phyloP scores from a whole-genome alignment of 2,329 filamentous ascomycete genomes.

The Fusarium siculi region DNA sequence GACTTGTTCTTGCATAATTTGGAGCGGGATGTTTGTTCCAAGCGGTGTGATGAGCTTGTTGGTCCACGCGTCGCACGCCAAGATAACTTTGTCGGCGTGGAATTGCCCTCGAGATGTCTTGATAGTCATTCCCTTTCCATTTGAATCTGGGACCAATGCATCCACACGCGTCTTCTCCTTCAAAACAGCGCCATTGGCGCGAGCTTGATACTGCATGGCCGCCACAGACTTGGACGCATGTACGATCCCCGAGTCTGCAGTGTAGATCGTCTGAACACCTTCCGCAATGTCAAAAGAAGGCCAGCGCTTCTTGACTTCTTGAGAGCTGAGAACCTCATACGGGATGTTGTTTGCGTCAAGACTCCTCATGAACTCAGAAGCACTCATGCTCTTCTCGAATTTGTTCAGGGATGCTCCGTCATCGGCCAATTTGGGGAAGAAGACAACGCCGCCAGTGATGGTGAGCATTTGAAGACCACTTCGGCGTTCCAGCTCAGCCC shows the following conservation, averaged over 20 bases:
- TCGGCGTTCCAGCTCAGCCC: conserved; percentile 33
- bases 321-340: conserved; percentile 32
- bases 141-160: background rate
- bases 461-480: conserved; percentile 33
- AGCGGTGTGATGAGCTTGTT: conserved; percentile 30
- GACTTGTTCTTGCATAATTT: conserved; percentile 39
- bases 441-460: conserved; percentile 40
- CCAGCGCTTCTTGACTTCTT: conserved; percentile 33
- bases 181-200: conserved; percentile 8
- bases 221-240: conserved; percentile 31
- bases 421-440: conserved; percentile 16
- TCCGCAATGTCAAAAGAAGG: conserved; percentile 31
- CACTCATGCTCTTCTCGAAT: conserved; percentile 21
- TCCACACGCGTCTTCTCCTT: conserved; percentile 25
- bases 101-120: conserved; percentile 18
- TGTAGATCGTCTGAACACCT: conserved; percentile 34
- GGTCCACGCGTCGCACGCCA: conserved; percentile 30
- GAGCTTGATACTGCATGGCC: conserved; percentile 29
- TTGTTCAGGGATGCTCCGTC: background rate
- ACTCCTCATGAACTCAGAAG: background rate
- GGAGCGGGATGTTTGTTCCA: conserved; percentile 19
- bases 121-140: conserved; percentile 6
- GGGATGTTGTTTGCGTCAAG: conserved; percentile 25
- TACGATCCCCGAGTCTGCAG: conserved; percentile 37
- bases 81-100: conserved; percentile 21